Conservation (phyloP, 768 basidiomycete species). For the Mycena metata region DNA sequence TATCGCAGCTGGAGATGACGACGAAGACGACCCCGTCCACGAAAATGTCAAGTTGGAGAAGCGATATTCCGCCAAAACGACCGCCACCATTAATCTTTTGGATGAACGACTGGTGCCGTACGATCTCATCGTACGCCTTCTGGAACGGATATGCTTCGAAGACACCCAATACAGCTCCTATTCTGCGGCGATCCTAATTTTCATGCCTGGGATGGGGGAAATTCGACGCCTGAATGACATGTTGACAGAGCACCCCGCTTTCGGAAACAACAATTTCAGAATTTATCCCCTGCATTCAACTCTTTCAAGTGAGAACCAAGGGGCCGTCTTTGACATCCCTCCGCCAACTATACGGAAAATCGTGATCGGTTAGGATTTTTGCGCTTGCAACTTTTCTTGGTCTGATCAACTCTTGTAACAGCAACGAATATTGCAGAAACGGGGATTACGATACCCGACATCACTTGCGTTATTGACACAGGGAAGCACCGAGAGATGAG, state of each 20-base stretch:
- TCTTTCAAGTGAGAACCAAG: slow-evolving; percentile 91
- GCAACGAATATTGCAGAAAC: slow-evolving; percentile 97
- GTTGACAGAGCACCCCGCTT: slow-evolving; percentile 78
- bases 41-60: slow-evolving; percentile 73
- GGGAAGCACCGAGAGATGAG: slow-evolving; percentile 97
- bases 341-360: slow-evolving; percentile 89
- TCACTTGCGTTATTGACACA: slow-evolving; percentile 95
- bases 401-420: slow-evolving; percentile 45
- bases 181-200: slow-evolving; percentile 88
- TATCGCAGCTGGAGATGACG: slow-evolving; percentile 68
- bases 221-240: slow-evolving; percentile 91
- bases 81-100: slow-evolving; percentile 83
- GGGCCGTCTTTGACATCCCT: slow-evolving; percentile 91
- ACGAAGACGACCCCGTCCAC: slow-evolving; percentile 68
- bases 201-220: slow-evolving; percentile 95
- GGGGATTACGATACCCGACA: slow-evolving; percentile 98
- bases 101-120: slow-evolving; percentile 93
- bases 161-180: slow-evolving; percentile 63
- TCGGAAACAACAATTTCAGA: slow-evolving; percentile 77
- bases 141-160: slow-evolving; percentile 88
- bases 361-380: slow-evolving; percentile 78
- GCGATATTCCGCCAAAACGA: slow-evolving; percentile 83
- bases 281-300: slow-evolving; percentile 93
- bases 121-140: slow-evolving; percentile 86
- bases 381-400: slow-evolving; percentile 18